Conservation (phyloP, 768 basidiomycete species). For the Pisolithus albus region DNA sequence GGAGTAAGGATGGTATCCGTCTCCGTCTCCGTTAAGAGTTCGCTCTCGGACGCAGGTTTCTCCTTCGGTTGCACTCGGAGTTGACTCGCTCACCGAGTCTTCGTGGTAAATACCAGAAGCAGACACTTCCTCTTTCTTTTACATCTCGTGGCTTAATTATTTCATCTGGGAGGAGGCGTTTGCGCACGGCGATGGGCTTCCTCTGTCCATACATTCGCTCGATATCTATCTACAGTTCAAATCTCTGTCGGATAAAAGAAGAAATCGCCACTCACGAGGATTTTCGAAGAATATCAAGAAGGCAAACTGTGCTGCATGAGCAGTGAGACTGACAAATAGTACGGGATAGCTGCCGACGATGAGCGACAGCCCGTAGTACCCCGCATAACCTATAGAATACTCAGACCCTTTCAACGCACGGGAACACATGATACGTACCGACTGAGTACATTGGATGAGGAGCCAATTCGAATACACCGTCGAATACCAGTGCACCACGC, state of each 20-base stretch:
- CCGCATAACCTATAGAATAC: conserved; percentile 69
- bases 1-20: conserved; percentile 30
- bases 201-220: conserved; percentile 90
- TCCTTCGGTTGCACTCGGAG: conserved; percentile 63
- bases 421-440: conserved; percentile 31
- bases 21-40: conserved; percentile 58
- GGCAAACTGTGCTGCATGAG: conserved; percentile 93
- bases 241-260: not conserved
- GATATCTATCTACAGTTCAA: conserved; percentile 53
- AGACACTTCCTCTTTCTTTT: conserved; percentile 8
- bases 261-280: conserved; percentile 60
- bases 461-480: conserved; percentile 94
- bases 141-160: conserved; percentile 8
- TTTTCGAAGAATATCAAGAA: conserved; percentile 96
- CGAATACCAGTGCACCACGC: conserved; percentile 89
- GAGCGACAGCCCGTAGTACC: conserved; percentile 93
- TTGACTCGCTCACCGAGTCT: conserved; percentile 35
- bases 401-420: not conserved
- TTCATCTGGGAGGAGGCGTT: conserved; percentile 42
- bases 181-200: conserved; percentile 82
- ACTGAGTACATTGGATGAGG: conserved; percentile 97
- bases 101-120: conserved; percentile 11
- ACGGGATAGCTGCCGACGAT: conserved; percentile 86
- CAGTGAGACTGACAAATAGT: conserved; percentile 87
- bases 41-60: conserved; percentile 70